phyloP scores from a whole-genome alignment of 2,329 filamentous ascomycete genomes.

The Dryadomyces quercivorus region DNA sequence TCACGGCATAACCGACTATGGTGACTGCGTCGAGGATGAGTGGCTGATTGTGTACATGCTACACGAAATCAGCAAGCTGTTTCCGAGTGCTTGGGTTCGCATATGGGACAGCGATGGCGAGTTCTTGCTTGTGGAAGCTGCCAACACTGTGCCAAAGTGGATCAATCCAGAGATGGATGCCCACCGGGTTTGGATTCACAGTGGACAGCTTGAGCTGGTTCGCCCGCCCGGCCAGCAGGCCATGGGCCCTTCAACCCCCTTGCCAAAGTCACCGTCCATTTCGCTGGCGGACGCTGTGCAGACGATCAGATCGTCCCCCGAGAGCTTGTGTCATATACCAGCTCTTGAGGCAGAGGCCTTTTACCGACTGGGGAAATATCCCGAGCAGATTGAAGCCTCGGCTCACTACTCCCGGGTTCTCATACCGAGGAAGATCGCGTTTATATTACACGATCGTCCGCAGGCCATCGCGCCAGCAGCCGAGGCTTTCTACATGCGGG shows the following conservation, averaged over 20 bases:
- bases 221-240: neutral
- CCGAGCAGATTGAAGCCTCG: constrained; percentile 57
- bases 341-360: constrained; percentile 82
- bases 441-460: constrained; percentile 63
- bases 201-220: constrained; percentile 30
- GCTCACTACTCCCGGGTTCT: constrained; percentile 64
- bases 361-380: constrained; percentile 76
- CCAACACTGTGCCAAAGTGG: constrained; percentile 78
- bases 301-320: constrained; percentile 43
- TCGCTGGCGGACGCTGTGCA: constrained; percentile 51
- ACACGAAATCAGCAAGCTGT: constrained; percentile 63
- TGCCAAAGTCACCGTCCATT: constrained; percentile 26
- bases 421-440: constrained; percentile 71
- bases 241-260: neutral
- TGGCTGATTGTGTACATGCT: constrained; percentile 92
- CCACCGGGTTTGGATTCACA: constrained; percentile 81
- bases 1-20: constrained; percentile 70
- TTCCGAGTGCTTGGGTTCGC: constrained; percentile 66
- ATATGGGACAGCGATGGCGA: constrained; percentile 85
- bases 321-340: constrained; percentile 55
- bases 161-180: constrained; percentile 80
- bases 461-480: constrained; percentile 70
- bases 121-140: constrained; percentile 88
- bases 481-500: constrained; percentile 86
- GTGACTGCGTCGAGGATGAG: constrained; percentile 92